phyloP scores from a whole-genome alignment of 176 grass and related monocot species.

The Hordeum marinum region DNA sequence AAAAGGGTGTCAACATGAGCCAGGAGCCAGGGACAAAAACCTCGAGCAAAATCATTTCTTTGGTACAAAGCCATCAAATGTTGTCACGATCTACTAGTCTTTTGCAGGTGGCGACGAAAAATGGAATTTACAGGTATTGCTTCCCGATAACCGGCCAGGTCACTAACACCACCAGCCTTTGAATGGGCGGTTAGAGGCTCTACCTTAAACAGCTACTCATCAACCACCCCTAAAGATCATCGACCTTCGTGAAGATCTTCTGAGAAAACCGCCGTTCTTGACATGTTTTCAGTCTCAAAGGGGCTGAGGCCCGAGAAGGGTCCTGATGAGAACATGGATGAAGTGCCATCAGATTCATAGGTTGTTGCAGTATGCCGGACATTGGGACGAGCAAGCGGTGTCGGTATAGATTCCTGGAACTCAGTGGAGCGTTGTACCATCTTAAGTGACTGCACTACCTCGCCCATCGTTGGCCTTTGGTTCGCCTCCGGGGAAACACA shows the following conservation, averaged over 20 bases:
- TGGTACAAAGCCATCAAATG: constrained; percentile 14
- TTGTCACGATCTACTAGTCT: constrained; percentile 28
- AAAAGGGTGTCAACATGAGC: not conserved
- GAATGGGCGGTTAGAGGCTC: constrained; percentile 22
- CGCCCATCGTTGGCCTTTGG: constrained; percentile 95
- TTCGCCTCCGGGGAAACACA: constrained; percentile 91
- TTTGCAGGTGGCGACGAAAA: constrained; percentile 28
- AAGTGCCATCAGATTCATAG: constrained; percentile 92
- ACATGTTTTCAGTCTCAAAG: constrained; percentile 77
- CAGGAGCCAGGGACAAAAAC: not conserved
- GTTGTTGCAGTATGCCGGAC: constrained; percentile 40
- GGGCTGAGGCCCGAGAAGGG: constrained; percentile 92
- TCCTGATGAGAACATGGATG: constrained; percentile 96
- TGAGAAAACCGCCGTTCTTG: constrained; percentile 66
- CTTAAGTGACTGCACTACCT: constrained; percentile 99
- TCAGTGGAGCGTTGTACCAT: constrained; percentile 85
- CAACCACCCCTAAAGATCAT: constrained; percentile 31
- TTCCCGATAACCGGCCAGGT: constrained; percentile 16
- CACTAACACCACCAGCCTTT: constrained; percentile 39
- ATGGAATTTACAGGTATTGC: constrained; percentile 53
- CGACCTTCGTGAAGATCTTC: constrained; percentile 98
- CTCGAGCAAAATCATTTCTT: constrained; percentile 27
- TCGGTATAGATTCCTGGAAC: constrained; percentile 61
- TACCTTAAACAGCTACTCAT: constrained; percentile 22
- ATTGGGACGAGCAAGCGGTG: constrained; percentile 50